Conservation (phyloP, 352 stramenopile genomes). For the Phytophthora ohioensis region DNA sequence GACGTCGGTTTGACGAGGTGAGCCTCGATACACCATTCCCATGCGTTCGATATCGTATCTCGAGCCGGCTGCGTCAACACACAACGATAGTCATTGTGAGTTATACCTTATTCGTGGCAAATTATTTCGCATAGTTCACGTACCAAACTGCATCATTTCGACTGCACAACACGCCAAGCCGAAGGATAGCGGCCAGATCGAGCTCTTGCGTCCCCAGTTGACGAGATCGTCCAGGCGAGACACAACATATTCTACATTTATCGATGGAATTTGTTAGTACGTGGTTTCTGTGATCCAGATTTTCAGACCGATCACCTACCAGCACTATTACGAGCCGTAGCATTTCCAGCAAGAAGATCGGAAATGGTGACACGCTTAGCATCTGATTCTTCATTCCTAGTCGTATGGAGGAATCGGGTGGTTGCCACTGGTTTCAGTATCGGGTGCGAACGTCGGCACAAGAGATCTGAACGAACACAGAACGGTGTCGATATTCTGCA, state of each 20-base stretch:
- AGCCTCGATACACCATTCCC: slow-evolving; percentile 1
- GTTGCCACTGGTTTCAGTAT: neutral
- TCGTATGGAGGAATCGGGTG: slow-evolving; percentile 1
- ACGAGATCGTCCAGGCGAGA: slow-evolving; percentile 97
- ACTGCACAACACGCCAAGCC: slow-evolving; percentile 98
- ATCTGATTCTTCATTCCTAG: neutral
- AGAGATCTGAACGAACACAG: neutral
- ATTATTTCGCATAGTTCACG: neutral
- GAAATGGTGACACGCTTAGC: slow-evolving; percentile 44
- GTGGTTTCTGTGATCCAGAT: neutral
- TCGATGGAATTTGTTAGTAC: slow-evolving; percentile 20
- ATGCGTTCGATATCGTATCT: neutral
- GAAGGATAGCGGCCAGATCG: slow-evolving; percentile 98
- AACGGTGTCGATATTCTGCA: neutral
- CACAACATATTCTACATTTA: slow-evolving; percentile 93
- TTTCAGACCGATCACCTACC: slow-evolving; percentile 37
- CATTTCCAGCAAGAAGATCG: slow-evolving; percentile 53
- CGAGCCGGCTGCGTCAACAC: neutral
- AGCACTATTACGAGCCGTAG: slow-evolving; percentile 52
- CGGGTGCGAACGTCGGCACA: neutral
- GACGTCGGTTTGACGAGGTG: neutral
- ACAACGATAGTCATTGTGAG: neutral
- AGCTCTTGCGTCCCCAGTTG: slow-evolving; percentile 96
- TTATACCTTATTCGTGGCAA: neutral
- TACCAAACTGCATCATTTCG: slow-evolving; percentile 97